phyloP scores from a whole-genome alignment of 2,329 filamentous ascomycete species.

The Ophiostoma piceae region DNA sequence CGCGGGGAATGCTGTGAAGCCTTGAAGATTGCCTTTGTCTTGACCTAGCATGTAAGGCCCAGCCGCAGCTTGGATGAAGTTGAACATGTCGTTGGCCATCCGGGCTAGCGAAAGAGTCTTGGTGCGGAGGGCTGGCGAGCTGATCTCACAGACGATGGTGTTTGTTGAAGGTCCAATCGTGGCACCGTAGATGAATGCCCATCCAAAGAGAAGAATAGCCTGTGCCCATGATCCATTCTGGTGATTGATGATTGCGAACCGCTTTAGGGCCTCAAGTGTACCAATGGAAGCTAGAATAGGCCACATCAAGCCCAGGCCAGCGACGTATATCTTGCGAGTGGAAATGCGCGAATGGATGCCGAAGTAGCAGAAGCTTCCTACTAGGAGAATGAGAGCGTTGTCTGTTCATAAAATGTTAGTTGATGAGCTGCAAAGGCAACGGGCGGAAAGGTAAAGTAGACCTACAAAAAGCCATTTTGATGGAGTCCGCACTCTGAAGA shows the following conservation, averaged over 20 bases:
- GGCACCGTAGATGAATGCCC: constrained; percentile 34
- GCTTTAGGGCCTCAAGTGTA: constrained; percentile 38
- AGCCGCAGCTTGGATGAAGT: constrained; percentile 26
- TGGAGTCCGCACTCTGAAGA: constrained; percentile 36
- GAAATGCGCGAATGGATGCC: constrained; percentile 39
- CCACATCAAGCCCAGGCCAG: constrained; percentile 35
- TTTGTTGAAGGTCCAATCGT: constrained; percentile 26
- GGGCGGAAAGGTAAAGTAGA: neutral
- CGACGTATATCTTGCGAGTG: constrained; percentile 41
- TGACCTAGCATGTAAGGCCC: constrained; percentile 28
- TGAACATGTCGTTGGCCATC: constrained; percentile 26
- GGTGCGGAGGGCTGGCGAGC: constrained; percentile 25
- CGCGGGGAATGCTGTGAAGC: constrained; percentile 26
- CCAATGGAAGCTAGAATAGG: constrained; percentile 40
- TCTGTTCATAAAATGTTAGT: constrained; percentile 14
- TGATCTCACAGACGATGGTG: constrained; percentile 27
- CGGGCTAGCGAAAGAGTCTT: constrained; percentile 27
- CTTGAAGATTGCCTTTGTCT: constrained; percentile 26
- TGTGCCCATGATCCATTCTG: constrained; percentile 37
- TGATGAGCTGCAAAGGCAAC: neutral
- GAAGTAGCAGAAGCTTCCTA: constrained; percentile 42
- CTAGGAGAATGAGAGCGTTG: constrained; percentile 32
- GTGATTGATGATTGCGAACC: constrained; percentile 32
- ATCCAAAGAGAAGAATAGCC: constrained; percentile 40
- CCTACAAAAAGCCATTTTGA: constrained; percentile 35